phyloP scores from a whole-genome alignment of 306 rosid species.

The Astragalus glycyphyllos region DNA sequence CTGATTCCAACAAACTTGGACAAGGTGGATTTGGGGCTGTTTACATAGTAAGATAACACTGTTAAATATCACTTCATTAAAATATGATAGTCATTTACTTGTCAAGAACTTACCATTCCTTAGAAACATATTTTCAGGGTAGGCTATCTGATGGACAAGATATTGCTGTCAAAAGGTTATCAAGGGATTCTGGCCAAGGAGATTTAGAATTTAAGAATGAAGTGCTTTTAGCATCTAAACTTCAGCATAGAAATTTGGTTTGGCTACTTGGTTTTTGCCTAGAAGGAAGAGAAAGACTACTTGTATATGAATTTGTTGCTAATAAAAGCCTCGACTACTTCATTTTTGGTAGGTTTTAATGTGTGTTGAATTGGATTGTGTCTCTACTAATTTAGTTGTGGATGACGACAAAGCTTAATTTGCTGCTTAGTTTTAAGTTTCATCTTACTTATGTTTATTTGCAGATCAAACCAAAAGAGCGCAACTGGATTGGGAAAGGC shows the following conservation, averaged over 20 bases:
- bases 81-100: too few species aligned
- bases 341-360: constrained; percentile 38
- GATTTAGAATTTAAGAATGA: constrained; percentile 53
- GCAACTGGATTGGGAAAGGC: constrained; percentile 50
- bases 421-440: neutral
- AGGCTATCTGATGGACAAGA: too few species aligned
- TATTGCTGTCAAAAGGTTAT: too few species aligned
- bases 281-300: constrained; percentile 30
- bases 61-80: too few species aligned
- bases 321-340: too few species aligned
- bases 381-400: neutral
- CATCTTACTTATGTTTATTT: neutral
- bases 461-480: constrained; percentile 37
- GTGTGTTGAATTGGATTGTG: neutral
- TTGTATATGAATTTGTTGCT: constrained; percentile 15
- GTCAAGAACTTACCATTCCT: too few species aligned
- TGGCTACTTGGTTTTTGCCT: constrained; percentile 31
- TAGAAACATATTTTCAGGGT: constrained; percentile 2
- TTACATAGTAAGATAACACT: too few species aligned
- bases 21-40: too few species aligned
- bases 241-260: constrained; percentile 38
- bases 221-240: constrained; percentile 33
- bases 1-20: neutral
- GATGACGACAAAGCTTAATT: neutral
- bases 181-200: too few species aligned